These are phyloP conservation scores for Lachancea mirantina DNA, from an alignment of 805 yeast species.

Conservation along the genomic window DNA sequence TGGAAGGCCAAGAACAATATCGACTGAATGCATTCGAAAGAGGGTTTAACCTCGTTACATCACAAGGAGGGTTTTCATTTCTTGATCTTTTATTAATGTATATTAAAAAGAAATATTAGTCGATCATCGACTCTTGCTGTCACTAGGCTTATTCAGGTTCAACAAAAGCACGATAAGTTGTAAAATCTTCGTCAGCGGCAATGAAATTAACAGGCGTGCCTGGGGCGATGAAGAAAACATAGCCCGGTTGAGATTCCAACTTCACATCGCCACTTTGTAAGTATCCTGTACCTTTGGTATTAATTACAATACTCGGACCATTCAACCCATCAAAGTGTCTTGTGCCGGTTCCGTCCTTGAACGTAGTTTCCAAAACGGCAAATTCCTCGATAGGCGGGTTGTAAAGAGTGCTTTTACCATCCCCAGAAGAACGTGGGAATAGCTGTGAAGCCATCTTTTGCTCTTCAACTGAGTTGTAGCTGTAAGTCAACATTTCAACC, in stretches of 20 bases:
- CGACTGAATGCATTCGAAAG: constrained; percentile 14
- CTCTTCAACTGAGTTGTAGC: constrained; percentile 81
- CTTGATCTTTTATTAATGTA: too few relatives aligned
- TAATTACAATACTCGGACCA: constrained; percentile 85
- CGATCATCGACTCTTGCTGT: too few relatives aligned
- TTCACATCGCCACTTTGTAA: constrained; percentile 38
- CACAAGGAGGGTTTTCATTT: too few relatives aligned
- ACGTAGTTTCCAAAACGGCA: constrained; percentile 79
- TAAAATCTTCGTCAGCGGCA: constrained; percentile 48
- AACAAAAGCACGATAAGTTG: constrained; percentile 85
- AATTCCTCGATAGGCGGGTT: constrained; percentile 98
- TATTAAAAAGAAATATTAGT: too few relatives aligned
- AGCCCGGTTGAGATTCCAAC: constrained; percentile 58
- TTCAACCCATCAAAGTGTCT: constrained; percentile 55
- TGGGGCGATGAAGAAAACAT: constrained; percentile 81
- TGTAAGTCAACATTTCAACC: constrained; percentile 85
- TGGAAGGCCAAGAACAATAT: constrained; percentile 52
- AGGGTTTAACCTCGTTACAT: neutral
- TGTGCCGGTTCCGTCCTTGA: constrained; percentile 38
- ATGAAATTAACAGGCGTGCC: constrained; percentile 54
- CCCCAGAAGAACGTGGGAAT: constrained; percentile 51
- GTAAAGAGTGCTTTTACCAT: constrained; percentile 59
- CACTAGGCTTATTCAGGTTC: constrained; percentile 50
- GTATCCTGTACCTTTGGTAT: constrained; percentile 73
- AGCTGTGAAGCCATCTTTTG: constrained; percentile 74